phyloP scores from a whole-genome alignment of 768 basidiomycete genomes.

The Fibroporia radiculosa region DNA sequence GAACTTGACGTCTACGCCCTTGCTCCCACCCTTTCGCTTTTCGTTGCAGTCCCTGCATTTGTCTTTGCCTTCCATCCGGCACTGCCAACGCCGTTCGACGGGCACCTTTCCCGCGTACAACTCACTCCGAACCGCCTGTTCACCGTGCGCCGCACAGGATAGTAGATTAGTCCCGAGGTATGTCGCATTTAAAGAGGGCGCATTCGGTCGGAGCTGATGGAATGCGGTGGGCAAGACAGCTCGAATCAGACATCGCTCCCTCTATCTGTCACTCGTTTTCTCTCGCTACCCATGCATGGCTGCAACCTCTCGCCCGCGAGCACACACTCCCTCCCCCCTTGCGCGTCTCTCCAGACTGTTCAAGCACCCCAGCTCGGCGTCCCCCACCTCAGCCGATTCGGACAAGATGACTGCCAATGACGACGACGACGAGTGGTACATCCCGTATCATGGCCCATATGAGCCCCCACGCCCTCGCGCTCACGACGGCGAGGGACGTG shows the following conservation, averaged over 20 bases:
- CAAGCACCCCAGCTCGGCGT: constrained; percentile 16
- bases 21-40: no score
- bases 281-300: constrained; percentile 5
- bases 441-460: constrained; percentile 58
- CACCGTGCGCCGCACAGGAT: no score
- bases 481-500: constrained; percentile 21
- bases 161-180: no score
- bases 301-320: neutral
- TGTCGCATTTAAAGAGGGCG: no score
- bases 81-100: no score
- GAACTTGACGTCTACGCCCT: no score
- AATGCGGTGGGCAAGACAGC: no score
- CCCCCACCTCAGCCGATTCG: constrained; percentile 14
- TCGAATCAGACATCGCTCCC: constrained; percentile 2
- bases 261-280: constrained; percentile 5
- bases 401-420: constrained; percentile 1
- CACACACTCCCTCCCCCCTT: constrained; percentile 23
- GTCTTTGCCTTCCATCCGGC: no score
- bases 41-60: no score
- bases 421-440: constrained; percentile 48
- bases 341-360: constrained; percentile 33
- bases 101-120: no score
- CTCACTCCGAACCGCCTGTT: no score
- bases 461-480: constrained; percentile 28
- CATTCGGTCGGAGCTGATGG: no score